Base-by-base conservation (phyloP, 2,329 filamentous ascomycete species). In the Nannizziopsis barbatae region DNA sequence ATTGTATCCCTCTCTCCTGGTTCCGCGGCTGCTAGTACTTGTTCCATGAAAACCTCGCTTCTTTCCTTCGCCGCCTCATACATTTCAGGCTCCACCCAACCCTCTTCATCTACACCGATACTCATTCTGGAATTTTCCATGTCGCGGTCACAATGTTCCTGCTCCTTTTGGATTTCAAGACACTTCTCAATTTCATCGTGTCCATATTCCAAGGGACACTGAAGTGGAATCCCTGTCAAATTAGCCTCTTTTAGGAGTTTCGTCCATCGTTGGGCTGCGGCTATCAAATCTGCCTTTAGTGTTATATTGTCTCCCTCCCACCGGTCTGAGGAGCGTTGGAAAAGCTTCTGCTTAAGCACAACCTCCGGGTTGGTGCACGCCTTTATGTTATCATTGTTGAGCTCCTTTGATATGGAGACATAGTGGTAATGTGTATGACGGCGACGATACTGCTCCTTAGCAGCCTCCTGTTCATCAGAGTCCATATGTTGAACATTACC, bases 401-500 rank as follows among this genome's bases (percentile, higher is more conserved):
- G 17, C 11, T 39, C 10, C 14, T 42, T 20, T n/a, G 47, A 44
- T 11, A 15, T 18, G 9, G 15, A 17, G 15, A 49, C 12, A 15
- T 49, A 49, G 30, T 44, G 14, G 17, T 37, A 45, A 27, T 49
- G 47, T 10, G 40, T n/a, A 14, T 49, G 47, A 14, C 48, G 48
- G 10, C 32, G 43, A 11, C 42, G 42, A 17, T 40, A 45, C 5
- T 38, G 27, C 32, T 46, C 41, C 18, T 17, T 27, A 7, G 58
- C 52, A 42, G 22, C 48, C 49, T 47, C 59, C 55, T 54, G 39
- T 18, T 54, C 52, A 14, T 52, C 45, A 1, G 42, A 12, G 18
- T 50, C 45, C 37, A 55, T 14, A 2, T 38, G 14, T n/a, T 54
- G 48, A 22, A 56, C 62, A 53, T 51, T 27, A 9, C 45, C n/a